Percentiles rank a stretch among this genome's conserved stretches.
Evolutionary conservation across 176 grass and related monocot species (phyloP).

Genomic region (Bonia amplexicaulis): DNA sequence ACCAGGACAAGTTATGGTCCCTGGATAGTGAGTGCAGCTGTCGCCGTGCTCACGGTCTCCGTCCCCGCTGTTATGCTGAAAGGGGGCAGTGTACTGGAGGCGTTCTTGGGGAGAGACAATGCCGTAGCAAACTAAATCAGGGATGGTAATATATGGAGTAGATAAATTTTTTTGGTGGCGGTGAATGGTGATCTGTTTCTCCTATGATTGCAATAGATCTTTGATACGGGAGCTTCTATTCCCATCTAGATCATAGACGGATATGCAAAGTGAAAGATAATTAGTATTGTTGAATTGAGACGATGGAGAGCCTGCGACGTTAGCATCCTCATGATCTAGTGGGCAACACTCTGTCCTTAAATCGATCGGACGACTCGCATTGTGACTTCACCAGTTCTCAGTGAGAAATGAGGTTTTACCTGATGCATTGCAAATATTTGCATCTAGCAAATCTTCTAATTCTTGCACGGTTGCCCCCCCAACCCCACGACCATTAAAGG

Average conservation of each 20-base stretch:
- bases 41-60: background rate
- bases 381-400: background rate
- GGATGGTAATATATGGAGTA: background rate
- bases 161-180: background rate
- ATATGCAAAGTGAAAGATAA: background rate
- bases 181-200: background rate
- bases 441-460: background rate
- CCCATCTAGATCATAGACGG: background rate
- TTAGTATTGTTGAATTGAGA: background rate
- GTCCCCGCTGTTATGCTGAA: background rate
- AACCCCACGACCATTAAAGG: conserved; percentile 1
- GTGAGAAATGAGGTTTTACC: background rate
- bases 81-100: background rate
- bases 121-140: background rate
- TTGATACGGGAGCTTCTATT: background rate
- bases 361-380: background rate
- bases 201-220: background rate
- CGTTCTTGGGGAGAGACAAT: background rate
- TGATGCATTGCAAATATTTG: background rate
- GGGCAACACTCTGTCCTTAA: background rate
- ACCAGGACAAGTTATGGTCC: conserved; percentile 25
- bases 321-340: background rate
- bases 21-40: conserved; percentile 2
- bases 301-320: background rate
- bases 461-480: background rate